A percentile compares a stretch with the other conserved stretches of the same genome.
Conservation (phyloP, 208 protist genomes). For the Crithidia fasciculata region DNA sequence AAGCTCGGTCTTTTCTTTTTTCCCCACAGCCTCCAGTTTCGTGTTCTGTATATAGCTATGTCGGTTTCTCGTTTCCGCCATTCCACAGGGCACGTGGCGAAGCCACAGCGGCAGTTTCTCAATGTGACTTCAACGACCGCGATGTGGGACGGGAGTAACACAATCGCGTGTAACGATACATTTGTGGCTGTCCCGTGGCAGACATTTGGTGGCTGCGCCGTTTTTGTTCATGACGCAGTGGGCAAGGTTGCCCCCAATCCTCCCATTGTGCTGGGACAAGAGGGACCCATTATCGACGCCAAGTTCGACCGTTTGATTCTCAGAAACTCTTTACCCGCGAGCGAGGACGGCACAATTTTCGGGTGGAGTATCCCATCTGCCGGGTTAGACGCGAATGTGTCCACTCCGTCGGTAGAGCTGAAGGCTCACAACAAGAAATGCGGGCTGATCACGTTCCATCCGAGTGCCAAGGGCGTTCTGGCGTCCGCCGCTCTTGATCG, state of each 20-base stretch:
- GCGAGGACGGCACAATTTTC: conserved; percentile 76
- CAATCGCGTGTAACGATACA: conserved; percentile 64
- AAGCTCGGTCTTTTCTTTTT: neutral
- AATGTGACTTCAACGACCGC: conserved; percentile 39
- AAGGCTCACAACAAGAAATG: conserved; percentile 80
- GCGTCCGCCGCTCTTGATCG: conserved; percentile 75
- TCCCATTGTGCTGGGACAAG: conserved; percentile 67
- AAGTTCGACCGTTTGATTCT: conserved; percentile 77
- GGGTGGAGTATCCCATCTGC: conserved; percentile 69
- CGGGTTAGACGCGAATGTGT: conserved; percentile 53
- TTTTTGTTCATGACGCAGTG: conserved; percentile 51
- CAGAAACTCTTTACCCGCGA: conserved; percentile 77
- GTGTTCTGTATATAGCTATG: conserved; percentile 31
- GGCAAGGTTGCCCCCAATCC: conserved; percentile 44
- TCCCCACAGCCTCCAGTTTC: conserved; percentile 1
- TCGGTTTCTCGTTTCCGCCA: conserved; percentile 72
- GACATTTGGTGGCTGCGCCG: conserved; percentile 47
- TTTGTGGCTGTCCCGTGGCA: conserved; percentile 74
- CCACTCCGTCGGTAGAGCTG: conserved; percentile 41
- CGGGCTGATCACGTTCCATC: conserved; percentile 72
- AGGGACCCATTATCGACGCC: conserved; percentile 70
- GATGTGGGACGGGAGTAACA: conserved; percentile 78
- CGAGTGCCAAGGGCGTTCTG: conserved; percentile 69
- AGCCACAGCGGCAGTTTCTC: conserved; percentile 45
- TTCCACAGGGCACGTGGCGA: conserved; percentile 44